phyloP scores from a whole-genome alignment of 345 rosid genomes.

The Crucihimalaya himalaica region DNA sequence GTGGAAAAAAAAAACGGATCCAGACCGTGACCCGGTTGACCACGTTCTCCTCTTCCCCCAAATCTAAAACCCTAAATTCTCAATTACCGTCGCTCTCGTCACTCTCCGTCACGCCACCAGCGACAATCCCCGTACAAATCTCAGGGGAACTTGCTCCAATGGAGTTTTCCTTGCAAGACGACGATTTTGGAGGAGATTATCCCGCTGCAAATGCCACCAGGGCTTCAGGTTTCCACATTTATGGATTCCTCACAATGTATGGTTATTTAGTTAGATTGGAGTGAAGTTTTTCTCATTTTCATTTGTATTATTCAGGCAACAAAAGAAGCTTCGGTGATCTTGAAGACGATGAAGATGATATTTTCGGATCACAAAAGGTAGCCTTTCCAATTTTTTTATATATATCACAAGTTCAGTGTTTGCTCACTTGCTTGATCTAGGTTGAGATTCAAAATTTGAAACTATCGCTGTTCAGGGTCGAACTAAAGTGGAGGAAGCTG shows the following conservation, averaged over 20 bases:
- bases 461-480: conserved; percentile 46
- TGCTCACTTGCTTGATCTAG: not conserved
- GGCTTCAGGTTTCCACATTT: conserved; percentile 53
- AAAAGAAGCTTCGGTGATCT: conserved; percentile 84
- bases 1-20: not conserved
- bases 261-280: not conserved
- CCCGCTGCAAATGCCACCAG: conserved; percentile 47
- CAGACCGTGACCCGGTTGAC: conserved; percentile 16
- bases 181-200: conserved; percentile 90
- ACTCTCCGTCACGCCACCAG: conserved; percentile 3
- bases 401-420: not conserved
- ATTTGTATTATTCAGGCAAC: conserved; percentile 41
- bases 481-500: conserved; percentile 71
- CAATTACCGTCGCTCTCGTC: conserved; percentile 24
- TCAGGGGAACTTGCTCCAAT: conserved; percentile 8
- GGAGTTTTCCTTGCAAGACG: conserved; percentile 58
- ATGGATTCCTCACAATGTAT: not conserved
- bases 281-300: conserved; percentile 4
- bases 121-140: not conserved
- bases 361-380: conserved; percentile 84
- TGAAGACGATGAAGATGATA: conserved; percentile 91
- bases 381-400: not conserved
- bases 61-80: conserved; percentile 32
- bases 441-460: not conserved
- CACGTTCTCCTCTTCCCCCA: conserved; percentile 4